A percentile compares a stretch with the other conserved stretches of the same genome.
Evolutionary conservation across 2,329 filamentous ascomycete species (phyloP).

Genomic region (Penicillium sp.): DNA sequence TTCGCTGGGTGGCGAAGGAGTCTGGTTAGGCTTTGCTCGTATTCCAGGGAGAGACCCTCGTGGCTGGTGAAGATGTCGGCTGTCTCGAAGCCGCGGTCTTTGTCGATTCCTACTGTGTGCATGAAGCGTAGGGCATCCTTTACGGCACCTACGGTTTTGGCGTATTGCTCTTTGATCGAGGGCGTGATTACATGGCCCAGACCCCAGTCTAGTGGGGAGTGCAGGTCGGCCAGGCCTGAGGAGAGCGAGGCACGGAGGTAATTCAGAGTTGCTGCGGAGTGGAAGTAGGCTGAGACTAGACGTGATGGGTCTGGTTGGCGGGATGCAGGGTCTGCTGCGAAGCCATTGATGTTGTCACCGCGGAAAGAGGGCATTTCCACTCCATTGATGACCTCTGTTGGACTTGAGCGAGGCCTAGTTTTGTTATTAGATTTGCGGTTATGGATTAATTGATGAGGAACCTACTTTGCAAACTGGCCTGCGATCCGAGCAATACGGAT

Average conservation of each 20-base stretch:
- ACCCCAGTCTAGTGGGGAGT: constrained; percentile 91
- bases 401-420: constrained; percentile 71
- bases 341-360: constrained; percentile 94
- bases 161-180: constrained; percentile 80
- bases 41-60: constrained; percentile 89
- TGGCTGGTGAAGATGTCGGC: constrained; percentile 96
- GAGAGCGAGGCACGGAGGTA: constrained; percentile 81
- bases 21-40: constrained; percentile 85
- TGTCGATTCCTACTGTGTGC: constrained; percentile 86
- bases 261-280: constrained; percentile 92
- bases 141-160: constrained; percentile 78
- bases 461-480: constrained; percentile 86
- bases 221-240: constrained; percentile 88
- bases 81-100: constrained; percentile 78
- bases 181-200: constrained; percentile 87
- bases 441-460: not conserved
- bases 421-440: not conserved
- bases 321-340: constrained; percentile 62
- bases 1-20: constrained; percentile 54
- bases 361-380: constrained; percentile 84
- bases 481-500: constrained; percentile 95
- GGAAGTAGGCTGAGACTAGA: constrained; percentile 88
- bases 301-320: constrained; percentile 78
- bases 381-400: constrained; percentile 78
- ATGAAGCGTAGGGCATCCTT: constrained; percentile 92